Evolutionary conservation across 1,139 yeast species (phyloP).

Genomic region (Suhomyces anneliseae): DNA sequence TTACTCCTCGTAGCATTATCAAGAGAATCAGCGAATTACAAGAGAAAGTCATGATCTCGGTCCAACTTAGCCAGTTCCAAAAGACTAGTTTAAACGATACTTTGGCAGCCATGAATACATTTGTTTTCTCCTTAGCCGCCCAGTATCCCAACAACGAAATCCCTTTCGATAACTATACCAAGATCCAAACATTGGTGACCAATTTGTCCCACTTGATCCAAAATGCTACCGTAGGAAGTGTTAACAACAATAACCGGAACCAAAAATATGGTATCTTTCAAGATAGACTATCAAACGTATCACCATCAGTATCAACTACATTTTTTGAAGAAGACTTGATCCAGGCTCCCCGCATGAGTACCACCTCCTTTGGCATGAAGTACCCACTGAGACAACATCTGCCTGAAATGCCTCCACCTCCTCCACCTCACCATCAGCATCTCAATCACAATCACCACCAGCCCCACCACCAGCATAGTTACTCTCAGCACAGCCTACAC

Average conservation of each 20-base stretch:
- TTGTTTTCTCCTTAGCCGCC: constrained; percentile 12
- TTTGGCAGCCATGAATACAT: constrained; percentile 10
- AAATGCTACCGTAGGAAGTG: constrained; percentile 4
- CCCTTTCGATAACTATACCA: constrained; percentile 6
- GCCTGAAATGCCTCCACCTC: neutral
- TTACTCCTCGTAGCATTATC: constrained; percentile 1
- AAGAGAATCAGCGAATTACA: constrained; percentile 5
- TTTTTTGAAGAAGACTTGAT: constrained; percentile 9
- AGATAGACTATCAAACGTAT: constrained; percentile 15
- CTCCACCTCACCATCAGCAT: neutral
- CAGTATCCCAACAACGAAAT: constrained; percentile 12
- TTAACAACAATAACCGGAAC: neutral
- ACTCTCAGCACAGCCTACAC: neutral
- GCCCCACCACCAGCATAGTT: neutral
- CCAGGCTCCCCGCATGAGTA: constrained; percentile 2
- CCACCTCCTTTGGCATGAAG: neutral
- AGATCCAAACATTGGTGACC: constrained; percentile 6
- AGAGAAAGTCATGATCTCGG: constrained; percentile 3
- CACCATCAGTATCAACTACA: constrained; percentile 17
- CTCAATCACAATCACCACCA: neutral
- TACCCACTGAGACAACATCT: neutral
- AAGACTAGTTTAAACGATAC: constrained; percentile 12
- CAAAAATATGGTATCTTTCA: constrained; percentile 16
- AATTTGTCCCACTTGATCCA: constrained; percentile 4
- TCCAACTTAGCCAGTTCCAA: constrained; percentile 14